phyloP scores from a whole-genome alignment of 129 eudicot genomes.

The Gnaphalium uliginosum region DNA sequence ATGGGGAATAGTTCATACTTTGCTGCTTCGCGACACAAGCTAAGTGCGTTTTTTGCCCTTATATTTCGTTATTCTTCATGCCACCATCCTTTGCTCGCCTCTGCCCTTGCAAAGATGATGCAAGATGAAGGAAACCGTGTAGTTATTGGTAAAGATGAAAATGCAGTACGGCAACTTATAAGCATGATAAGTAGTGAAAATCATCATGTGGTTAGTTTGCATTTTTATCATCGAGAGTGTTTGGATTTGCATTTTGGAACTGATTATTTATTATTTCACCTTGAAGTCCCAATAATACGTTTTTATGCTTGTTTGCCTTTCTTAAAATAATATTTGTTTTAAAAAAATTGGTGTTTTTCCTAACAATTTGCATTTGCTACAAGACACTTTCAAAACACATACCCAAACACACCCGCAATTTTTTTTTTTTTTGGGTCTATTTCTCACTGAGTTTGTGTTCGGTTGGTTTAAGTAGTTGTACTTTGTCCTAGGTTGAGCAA shows the following conservation, averaged over 20 bases:
- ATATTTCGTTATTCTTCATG: constrained; percentile 96
- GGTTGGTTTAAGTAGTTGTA: constrained; percentile 11
- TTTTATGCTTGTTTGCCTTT: no score
- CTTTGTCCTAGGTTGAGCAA: constrained; percentile 78
- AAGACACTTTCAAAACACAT: neutral
- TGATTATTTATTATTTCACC: neutral
- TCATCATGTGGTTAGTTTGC: constrained; percentile 89
- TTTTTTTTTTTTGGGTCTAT: neutral
- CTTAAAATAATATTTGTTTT: no score
- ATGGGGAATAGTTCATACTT: constrained; percentile 84
- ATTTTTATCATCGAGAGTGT: constrained; percentile 8
- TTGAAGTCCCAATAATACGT: neutral
- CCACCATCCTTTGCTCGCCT: constrained; percentile 94
- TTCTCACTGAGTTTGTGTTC: constrained; percentile 4
- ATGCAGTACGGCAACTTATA: constrained; percentile 92
- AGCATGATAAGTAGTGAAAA: constrained; percentile 97
- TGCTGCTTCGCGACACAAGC: constrained; percentile 86
- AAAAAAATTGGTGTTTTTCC: no score
- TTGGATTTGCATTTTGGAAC: neutral
- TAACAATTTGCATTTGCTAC: no score
- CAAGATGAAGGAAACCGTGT: constrained; percentile 83
- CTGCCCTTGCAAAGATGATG: constrained; percentile 92
- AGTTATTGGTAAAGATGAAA: constrained; percentile 93
- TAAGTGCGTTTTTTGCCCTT: constrained; percentile 92
- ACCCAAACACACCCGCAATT: neutral